Base-by-base conservation (phyloP, 2,329 filamentous ascomycete species). In the Pseudopyrenochaeta lycopersici region DNA sequence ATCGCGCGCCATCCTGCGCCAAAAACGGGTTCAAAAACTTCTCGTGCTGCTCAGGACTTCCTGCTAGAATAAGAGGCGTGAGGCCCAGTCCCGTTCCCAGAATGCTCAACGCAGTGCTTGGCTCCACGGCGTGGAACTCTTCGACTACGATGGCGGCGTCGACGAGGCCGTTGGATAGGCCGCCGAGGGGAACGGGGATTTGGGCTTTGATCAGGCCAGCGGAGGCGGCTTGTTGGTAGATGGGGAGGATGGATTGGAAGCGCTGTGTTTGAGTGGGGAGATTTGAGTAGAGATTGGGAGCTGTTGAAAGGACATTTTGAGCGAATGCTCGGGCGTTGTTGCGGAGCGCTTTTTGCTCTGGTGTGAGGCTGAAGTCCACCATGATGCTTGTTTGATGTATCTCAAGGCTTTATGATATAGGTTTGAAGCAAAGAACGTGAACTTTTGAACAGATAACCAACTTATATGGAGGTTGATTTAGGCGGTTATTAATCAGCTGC, bases 31-130 rank as follows among this genome's bases (percentile, higher is more conserved):
- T 70, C n/a, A 85, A 60, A 39, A 83, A 81, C 51, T 77, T 74
- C 9, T 76, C 70, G 48, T 73, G 63, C 46, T 78, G 74, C 53
- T 77, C 75, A 2, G 72, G 63, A 17, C 71, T 78, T n/a, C 75
- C 78, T 1, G 71, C 76, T 30, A 85, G 61, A 45, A 81, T 77
- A 30, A 86, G 64, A 1, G 84, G 82, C 1, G 77, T 81, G 29
- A 86, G 62, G 0, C 83, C 84, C 2, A 86, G 66, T 0, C 80
- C 82, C 1, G 81, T 85, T 0, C 76, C 81, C 33, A 84, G 77
- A 14, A 85, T 78, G 0, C 81, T 84, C 15, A 85, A 60, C 0
- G 80, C 75, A 0, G 79, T 75, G 14, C 78, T 79, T 0, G 80
- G 78, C 54, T 86, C 84, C 31, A 81, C 77, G 1, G 79, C 72